Conservation (phyloP, 1,284 basidiomycete genomes). For the Melampsora americana region DNA sequence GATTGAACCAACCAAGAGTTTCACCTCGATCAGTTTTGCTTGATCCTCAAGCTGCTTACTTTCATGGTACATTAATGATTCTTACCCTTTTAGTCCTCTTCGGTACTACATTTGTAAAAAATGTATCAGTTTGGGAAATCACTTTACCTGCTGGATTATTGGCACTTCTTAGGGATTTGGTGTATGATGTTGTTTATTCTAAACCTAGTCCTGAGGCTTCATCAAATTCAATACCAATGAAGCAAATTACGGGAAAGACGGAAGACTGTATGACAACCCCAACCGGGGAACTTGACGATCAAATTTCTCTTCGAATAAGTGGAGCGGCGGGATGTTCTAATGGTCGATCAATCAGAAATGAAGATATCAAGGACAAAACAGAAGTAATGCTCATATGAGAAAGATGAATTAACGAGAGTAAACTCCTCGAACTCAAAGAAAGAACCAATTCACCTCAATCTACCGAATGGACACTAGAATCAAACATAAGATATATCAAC, state of each 20-base stretch:
- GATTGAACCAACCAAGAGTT: slow-evolving; percentile 31
- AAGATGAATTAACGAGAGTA: neutral
- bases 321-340: neutral
- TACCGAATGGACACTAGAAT: neutral
- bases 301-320: neutral
- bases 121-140: slow-evolving; percentile 62
- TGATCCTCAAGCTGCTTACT: slow-evolving; percentile 60
- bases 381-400: neutral
- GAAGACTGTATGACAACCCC: neutral
- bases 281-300: neutral
- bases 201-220: neutral
- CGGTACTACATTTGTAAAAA: slow-evolving; percentile 60
- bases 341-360: too few species aligned
- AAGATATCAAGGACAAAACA: too few species aligned
- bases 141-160: slow-evolving; percentile 78
- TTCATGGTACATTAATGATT: slow-evolving; percentile 58
- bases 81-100: slow-evolving; percentile 62
- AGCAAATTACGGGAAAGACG: neutral
- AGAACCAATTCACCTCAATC: neutral
- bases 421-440: neutral
- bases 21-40: slow-evolving; percentile 51
- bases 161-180: slow-evolving; percentile 68
- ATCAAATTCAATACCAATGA: neutral
- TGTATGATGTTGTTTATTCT: slow-evolving; percentile 11
- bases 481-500: slow-evolving; percentile 41